Percentiles rank a stretch among this genome's conserved stretches.
Evolutionary conservation across 768 basidiomycete genomes (phyloP).

Genomic region (Lactarius sanguifluus): DNA sequence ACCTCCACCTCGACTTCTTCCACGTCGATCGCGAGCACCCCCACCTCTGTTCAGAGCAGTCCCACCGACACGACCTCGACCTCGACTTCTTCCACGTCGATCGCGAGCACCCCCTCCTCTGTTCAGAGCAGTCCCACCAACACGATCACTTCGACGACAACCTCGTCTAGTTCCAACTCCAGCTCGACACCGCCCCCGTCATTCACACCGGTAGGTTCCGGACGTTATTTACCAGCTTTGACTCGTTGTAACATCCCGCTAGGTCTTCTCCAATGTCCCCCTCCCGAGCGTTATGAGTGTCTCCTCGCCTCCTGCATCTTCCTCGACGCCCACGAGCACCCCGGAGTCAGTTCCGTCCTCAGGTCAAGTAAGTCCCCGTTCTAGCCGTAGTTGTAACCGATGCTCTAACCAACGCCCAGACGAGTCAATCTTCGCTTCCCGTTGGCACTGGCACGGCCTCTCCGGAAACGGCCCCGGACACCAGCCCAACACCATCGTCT

Average conservation of each 20-base stretch:
- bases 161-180: slow-evolving; percentile 4
- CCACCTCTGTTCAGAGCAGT: no score
- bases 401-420: slow-evolving; percentile 15
- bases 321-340: slow-evolving; percentile 11
- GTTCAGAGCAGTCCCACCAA: neutral
- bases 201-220: neutral
- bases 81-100: no score
- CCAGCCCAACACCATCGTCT: slow-evolving; percentile 28
- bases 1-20: no score
- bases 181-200: neutral
- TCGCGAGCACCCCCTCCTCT: no score
- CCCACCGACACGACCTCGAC: slow-evolving; percentile 6
- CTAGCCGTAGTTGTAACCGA: slow-evolving; percentile 1
- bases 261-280: neutral
- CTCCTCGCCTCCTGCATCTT: slow-evolving; percentile 20
- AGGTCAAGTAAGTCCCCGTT: slow-evolving; percentile 4
- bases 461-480: slow-evolving; percentile 29
- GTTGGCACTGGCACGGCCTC: slow-evolving; percentile 26
- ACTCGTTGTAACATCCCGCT: neutral
- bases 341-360: neutral
- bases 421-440: slow-evolving; percentile 30
- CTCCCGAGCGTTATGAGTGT: neutral
- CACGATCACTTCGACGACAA: slow-evolving; percentile 16
- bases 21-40: no score
- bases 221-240: neutral